These are phyloP conservation scores for Hsuehochloa calcarea DNA, from an alignment of 176 grass and related monocot genomes.

Conservation along the genomic window DNA sequence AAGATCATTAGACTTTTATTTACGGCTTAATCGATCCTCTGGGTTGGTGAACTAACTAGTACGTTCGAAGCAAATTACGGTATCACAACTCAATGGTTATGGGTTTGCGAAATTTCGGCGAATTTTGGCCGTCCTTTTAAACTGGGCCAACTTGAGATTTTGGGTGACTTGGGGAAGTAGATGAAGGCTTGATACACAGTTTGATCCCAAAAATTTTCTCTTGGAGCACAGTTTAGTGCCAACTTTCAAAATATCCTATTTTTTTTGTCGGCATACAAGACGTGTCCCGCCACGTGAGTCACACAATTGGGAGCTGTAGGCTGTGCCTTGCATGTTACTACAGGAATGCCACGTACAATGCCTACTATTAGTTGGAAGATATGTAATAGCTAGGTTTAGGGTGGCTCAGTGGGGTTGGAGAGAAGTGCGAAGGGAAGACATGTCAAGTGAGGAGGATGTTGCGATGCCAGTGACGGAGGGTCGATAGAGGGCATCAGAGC, in stretches of 20 bases:
- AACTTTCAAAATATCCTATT: not conserved
- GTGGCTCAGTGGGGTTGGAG: not conserved
- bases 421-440: not conserved
- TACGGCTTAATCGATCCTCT: not conserved
- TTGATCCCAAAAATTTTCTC: not conserved
- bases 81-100: not conserved
- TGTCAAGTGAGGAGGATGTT: not conserved
- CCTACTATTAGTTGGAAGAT: not conserved
- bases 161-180: not conserved
- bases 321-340: conserved; percentile 1
- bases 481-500: too few relatives aligned
- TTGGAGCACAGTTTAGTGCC: not conserved
- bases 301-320: not conserved
- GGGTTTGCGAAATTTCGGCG: not conserved
- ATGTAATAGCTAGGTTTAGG: not conserved
- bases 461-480: not conserved
- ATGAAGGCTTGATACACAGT: not conserved
- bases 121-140: not conserved
- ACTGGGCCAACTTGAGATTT: not conserved
- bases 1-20: not conserved
- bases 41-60: not conserved
- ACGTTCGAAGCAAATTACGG: not conserved
- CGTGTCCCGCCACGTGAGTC: not conserved
- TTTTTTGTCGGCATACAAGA: not conserved
- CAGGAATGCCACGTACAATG: not conserved